Evolutionary conservation across 306 rosid genomes (phyloP), one percentile per base, ranked within the genome.

Genomic region (Vicia faba): DNA sequence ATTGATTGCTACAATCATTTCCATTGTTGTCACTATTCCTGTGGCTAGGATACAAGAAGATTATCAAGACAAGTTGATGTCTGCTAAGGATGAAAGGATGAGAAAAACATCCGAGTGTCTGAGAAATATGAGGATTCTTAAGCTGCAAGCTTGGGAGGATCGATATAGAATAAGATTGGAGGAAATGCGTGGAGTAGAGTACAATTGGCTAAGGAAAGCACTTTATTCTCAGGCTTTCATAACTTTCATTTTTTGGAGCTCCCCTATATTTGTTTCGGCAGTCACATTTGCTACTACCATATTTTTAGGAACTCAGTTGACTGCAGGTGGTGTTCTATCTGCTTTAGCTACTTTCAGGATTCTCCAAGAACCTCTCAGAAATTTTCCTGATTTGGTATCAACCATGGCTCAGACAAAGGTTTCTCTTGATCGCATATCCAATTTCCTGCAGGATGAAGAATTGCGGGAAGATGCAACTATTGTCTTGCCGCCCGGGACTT

Each of bases 321-420:
- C 99, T 61, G 96, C 99, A 15, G 99, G 97, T n/a, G 80, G 92
- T 78, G 99, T 95, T 60, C 96, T 95, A 67, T 95, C 99, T 64
- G 96, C 99, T 85, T 86, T 95, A 28, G 99, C 99, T 68, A 95
- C 99, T 79, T 95, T 95, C 81, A 82, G 97, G 84, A 90, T 95
- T 79, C 99, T 95, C 54, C 99, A 95, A 95, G 99, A 95, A 73
- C 99, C 99, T 66, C 86, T 90, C 46, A 86, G 99, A 83, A 95
- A 91, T 80, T 95, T 95, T 70, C 99, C 97, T 7, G 99, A 95
- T 80, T 84, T 95, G 84, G 97, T 95, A 67, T 90, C 97, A n/a
- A 95, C 89, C 80, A 95, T 95, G 99, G 99, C 97, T 63, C 99
- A 95, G 89, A 95, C 99, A 72, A 95, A 90, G 69, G 99, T 95